Evolutionary conservation across 225 moss, liverwort and hornwort genomes (phyloP), one percentile per base, ranked within the genome.

Genomic region (Marchantia paleacea): DNA sequence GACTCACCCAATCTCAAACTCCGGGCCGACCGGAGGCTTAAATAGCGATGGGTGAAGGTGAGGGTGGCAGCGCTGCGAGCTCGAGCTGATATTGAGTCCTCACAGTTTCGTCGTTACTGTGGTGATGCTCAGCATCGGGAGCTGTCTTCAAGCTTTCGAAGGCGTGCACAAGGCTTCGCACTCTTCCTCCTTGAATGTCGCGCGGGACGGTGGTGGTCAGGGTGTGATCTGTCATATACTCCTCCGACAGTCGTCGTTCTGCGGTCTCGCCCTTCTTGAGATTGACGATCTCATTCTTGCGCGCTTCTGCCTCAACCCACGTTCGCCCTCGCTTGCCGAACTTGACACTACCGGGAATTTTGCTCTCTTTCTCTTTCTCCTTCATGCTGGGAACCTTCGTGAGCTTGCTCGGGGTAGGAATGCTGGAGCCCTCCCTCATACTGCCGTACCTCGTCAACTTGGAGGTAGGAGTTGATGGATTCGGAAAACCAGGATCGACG

Each of bases 171-270:
- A 87, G 71, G 67, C 84, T 80, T 54, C 82, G 82, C 80, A 87
- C 87, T 48, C 87, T 73, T 50, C 82, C 84, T 14, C 84, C 87
- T 15, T 82, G 79, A 20, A 85, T 82, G 15, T 79, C 69, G 52
- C 80, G 80, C 69, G 79, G 39, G 20, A 78, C 69, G 39, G 81
- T 78, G 31, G 72, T 83, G 72, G 82, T 67, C 58, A 87, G 52
- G 49, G 84, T 84, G 66, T 87, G 87, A 80, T 87, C 80, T 8
- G 84, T 84, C 82, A 87, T 80, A 50, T 81, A 87, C 80, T 87
- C 87, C 69, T 87, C 87, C 20, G 87, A 84, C 54, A 84, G 77
- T 60, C 84, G 69, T 24, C 87, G 64, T 70, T 84, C 84, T 77
- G 82, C 80, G 28, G 81, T 82, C 60, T 82, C 82, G 8, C 84